Evolutionary conservation across 306 rosid genomes (phyloP).

Genomic region (Quercus bicolor): DNA sequence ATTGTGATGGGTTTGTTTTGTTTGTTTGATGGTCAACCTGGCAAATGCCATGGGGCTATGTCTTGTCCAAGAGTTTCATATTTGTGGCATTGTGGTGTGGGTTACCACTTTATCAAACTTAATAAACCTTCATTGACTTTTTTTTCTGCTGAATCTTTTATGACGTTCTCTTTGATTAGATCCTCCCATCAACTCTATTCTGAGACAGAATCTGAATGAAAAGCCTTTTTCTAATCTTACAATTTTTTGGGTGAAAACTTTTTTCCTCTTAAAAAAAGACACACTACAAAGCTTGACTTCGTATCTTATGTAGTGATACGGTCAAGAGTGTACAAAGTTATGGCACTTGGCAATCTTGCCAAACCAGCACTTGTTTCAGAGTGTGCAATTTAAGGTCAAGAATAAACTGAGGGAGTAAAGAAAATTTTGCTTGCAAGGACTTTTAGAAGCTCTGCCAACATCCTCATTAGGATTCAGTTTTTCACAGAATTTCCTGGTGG

Average conservation of each 20-base stretch:
- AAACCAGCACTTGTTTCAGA: neutral
- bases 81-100: slow-evolving; percentile 23
- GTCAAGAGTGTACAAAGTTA: neutral
- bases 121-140: slow-evolving; percentile 60
- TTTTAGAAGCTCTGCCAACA: too few species aligned
- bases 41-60: slow-evolving; percentile 14
- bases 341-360: neutral
- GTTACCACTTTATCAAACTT: slow-evolving; percentile 25
- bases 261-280: neutral
- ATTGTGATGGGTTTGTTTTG: neutral
- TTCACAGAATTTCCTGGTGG: neutral
- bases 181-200: slow-evolving; percentile 47
- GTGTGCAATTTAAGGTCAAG: neutral
- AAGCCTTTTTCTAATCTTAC: slow-evolving; percentile 36
- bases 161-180: slow-evolving; percentile 63
- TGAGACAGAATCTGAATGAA: slow-evolving; percentile 57
- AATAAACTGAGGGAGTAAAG: too few species aligned
- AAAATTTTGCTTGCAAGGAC: too few species aligned
- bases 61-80: slow-evolving; percentile 29
- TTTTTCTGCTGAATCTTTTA: slow-evolving; percentile 37
- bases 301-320: neutral
- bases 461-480: too few species aligned
- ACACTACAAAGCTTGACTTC: neutral
- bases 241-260: neutral
- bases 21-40: slow-evolving; percentile 43